Base-by-base conservation (phyloP, 2,329 filamentous ascomycete genomes). In the Epichloe scottii region DNA sequence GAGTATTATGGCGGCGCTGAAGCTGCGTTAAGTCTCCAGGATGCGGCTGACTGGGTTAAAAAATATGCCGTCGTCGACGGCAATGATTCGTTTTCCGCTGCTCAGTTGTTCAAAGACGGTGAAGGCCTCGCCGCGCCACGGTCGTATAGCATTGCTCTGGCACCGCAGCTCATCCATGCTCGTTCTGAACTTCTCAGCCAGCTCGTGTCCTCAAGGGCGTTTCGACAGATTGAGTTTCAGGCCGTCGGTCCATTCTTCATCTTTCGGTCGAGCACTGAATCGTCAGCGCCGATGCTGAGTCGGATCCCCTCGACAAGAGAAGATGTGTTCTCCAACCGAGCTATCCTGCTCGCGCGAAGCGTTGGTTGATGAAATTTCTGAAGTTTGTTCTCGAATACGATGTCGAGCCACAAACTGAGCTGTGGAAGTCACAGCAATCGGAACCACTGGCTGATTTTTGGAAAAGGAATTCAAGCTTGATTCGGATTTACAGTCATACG, bases 221-320 rank as follows among this genome's bases (percentile, higher is more conserved):
- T 91, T 62, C 81, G 84, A 21, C 90, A 96, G 69, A 78, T 98
- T 45, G 91, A 97, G 63, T 97, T 97, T 59, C 79, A 93, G 55
- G 89, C 91, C 30, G 87, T 97, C 26, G 91, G 91, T 26, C 91
- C 87, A 51, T 97, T 91, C 80, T 96, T 86, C 77, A 81, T 96
- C 51, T 84, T 83, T 62, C 72, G 76, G 53, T 61, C 68, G 1
- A 30, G 63, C 5, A 62, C 62, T 26, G 59, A 59, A 19, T 55
- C 58, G 14, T 57, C 60, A 15, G 46, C 62, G 38, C 61, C 58
- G 40, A 60, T 68, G 12, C 70, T 95, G 37, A 72, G 76, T 48
- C 85, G 85, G 52, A 86, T 97, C 48, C 91, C 93, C 0, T 90
- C 87, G 56, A 90, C 87, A 30, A 81, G 91, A 57, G 91, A 98